Evolutionary conservation across 345 rosid species (phyloP), one percentile per base, ranked within the genome.

Genomic region (Gossypium bickii): DNA sequence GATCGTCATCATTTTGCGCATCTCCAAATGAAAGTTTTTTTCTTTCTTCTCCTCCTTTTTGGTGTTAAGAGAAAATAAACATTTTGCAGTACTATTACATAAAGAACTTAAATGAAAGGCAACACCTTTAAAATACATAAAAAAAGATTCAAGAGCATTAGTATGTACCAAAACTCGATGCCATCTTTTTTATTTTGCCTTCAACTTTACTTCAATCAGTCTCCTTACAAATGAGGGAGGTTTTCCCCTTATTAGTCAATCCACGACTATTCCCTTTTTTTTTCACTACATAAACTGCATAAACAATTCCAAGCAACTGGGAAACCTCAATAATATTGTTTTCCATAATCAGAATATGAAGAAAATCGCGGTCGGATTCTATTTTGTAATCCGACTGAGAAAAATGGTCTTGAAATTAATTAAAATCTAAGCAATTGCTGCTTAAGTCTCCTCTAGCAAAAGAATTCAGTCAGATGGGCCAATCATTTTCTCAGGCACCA

Each of bases 401-500:
- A 68, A 44, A 79, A 75, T 18, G 68, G 68, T 41, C 68, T 62
- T 13, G 20, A 70, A 64, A 66, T 8, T 44, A 64, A 66, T 8
- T 44, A 74, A 52, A 27, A 66, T 57, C 63, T 53, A 48, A 20
- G 18, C 65, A 59, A 59, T 6, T 59, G 9, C 2, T 25, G 41
- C 64, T 59, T 59, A 25, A 12, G 41, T 59, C 64, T 59, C 41
- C 38, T 24, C 38, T 55, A 7, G 48, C 43, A 60, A 13, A 4
- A 48, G 11, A 71, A 38, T 25, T 92, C 82, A 89, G 77, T 81
- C 87, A 10, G 92, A 81, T 65, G 98, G 98, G 62, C 97, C 97
- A 38, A 94, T 89, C 97, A 92, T 94, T 78, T 92, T 94, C 86
- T 87, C 93, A 7, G 98, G 98, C 44, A 94, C 98, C 76, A 94